Conservation (phyloP, 2,329 filamentous ascomycete species). For the Parafenestella ontariensis region DNA sequence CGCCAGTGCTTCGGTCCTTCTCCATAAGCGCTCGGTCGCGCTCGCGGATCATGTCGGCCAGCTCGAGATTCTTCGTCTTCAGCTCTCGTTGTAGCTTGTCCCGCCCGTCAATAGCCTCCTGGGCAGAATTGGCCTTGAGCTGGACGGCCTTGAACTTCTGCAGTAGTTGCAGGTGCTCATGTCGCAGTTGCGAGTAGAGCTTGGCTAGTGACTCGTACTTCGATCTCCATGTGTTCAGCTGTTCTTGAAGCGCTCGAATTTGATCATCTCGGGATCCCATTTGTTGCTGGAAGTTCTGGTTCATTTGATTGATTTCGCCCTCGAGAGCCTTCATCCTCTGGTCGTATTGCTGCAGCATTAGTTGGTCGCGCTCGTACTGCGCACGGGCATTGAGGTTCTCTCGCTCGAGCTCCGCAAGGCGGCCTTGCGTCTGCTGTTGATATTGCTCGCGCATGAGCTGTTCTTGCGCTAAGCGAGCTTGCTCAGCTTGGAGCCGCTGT, state of each 20-base stretch:
- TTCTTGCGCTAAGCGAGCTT: conserved; percentile 89
- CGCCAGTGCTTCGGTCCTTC: conserved; percentile 83
- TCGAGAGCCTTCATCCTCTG: conserved; percentile 91
- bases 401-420: conserved; percentile 92
- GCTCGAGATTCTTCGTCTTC: conserved; percentile 98
- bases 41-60: conserved; percentile 98
- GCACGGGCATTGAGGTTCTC: conserved; percentile 94
- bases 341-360: conserved; percentile 97
- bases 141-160: conserved; percentile 97
- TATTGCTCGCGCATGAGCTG: conserved; percentile 87
- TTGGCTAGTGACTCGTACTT: conserved; percentile 98
- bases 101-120: conserved; percentile 92
- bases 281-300: conserved; percentile 84
- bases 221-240: conserved; percentile 95
- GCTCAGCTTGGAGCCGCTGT: conserved; percentile 83
- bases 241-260: conserved; percentile 89
- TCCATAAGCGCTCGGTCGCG: conserved; percentile 92
- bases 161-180: conserved; percentile 92
- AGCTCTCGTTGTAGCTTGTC: conserved; percentile 97
- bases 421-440: conserved; percentile 91
- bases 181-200: conserved; percentile 92
- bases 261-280: conserved; percentile 91
- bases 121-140: conserved; percentile 93
- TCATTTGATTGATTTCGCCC: conserved; percentile 81
- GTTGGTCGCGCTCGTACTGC: conserved; percentile 95